Evolutionary conservation across 2,329 filamentous ascomycete species (phyloP), one percentile per base, ranked within the genome.

Genomic region (Phialophora verrucosa): DNA sequence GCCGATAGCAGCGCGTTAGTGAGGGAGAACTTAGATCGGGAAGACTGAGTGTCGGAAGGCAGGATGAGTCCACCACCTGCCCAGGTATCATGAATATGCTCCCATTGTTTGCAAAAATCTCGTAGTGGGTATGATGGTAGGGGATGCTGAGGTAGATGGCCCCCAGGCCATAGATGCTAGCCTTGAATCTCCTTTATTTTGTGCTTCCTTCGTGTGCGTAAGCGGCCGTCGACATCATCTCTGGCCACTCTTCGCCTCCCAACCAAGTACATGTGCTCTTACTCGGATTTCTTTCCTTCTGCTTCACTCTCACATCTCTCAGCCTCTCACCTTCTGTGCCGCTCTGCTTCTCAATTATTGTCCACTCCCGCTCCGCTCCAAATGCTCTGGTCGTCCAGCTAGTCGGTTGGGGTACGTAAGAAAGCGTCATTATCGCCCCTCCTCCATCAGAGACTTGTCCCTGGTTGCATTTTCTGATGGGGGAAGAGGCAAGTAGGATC

Each of bases 101-200:
- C 38, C n/a, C 17, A 44, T 44, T 44, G 17, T 44, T 44, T 44
- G 38, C 14, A 49, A 62, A 62, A 25, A 54, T 53, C 32, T 25
- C 32, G 55, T 35, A 35, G 27, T 42, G 32, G n/a, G 25, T 25
- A 54, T 61, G 59, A 53, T 55, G 29, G 25, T 20, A 31, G 49
- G 32, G 42, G 29, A 38, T 62, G 49, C 17, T 35, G 50, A 47
- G 59, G 44, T 44, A 55, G 50, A 55, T 62, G 59, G 59, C 50
- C 47, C 32, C 32, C 50, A 56, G 53, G 25, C 14, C 23, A 49
- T 49, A 65, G 63, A 59, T 65, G 63, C 56, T 50, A 65, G 38
- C 57, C 63, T 65, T 61, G 63, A 61, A 54, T 60, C 38, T 61
- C 57, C 56, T 65, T 51, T 64, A 38, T 59, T 44, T 29, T 59